Base-by-base conservation (phyloP, 352 stramenopile species). In the Albugo candida region DNA sequence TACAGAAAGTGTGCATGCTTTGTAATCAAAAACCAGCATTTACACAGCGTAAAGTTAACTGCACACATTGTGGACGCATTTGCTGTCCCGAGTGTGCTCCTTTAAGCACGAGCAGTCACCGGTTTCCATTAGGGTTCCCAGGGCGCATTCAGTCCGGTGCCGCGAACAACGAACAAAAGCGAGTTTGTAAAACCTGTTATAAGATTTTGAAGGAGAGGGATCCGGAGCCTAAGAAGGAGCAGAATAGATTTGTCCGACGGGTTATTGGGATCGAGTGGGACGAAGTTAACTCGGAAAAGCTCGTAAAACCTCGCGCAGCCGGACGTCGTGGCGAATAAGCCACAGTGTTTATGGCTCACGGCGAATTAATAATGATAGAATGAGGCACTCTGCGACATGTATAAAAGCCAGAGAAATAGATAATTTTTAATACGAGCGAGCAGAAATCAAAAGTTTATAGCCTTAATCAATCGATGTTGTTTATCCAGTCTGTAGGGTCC, bases 11-110 rank as follows among this genome's bases (percentile, higher is more conserved):
- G 43, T 91, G 77, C 59, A 91, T 91, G 77, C 48, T 91, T 36
- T 91, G 77, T 61, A 58, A 64, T 40, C 81, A 87, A 59, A 91
- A 91, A 58, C 67, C 87, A 62, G 82, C 79, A 50, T 91, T 91
- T 51, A 69, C 72, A 17, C 56, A 75, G 44, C 74, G 77, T 47
- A 84, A 91, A 62, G 64, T 70, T 60, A 87, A 91, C 56, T 91
- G 77, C 70, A 86, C 74, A 48, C 77, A 87, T 56, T 91, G 77
- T 40, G 77, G 74, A 3, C 72, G 77, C 18, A 60, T 87, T 18
- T 81, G 69, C 55, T 89, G 77, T 50, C 56, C 63, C 8, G 77
- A 89, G 37, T 83, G 74, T 53, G 73, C 68, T 18, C 56, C 63
- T 21, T 51, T 91, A 45, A 54, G 54, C 14, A 62, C 83, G 17